phyloP scores from a whole-genome alignment of 306 rosid genomes.

The Cicer chorassanicum region DNA sequence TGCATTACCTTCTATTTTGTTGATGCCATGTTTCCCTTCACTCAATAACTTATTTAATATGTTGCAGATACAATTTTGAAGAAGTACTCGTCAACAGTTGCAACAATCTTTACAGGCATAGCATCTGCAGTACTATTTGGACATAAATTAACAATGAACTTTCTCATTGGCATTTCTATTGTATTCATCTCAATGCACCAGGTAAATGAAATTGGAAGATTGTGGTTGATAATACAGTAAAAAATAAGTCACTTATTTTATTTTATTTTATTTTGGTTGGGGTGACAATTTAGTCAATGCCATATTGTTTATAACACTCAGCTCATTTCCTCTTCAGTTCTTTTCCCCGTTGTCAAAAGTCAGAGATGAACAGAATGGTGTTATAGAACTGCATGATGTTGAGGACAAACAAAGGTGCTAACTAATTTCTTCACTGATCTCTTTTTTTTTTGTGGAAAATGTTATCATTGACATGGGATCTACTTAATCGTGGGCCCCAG shows the following conservation, averaged over 20 bases:
- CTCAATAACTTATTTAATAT: slow-evolving; percentile 41
- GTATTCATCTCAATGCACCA: slow-evolving; percentile 99
- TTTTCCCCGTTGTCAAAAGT: slow-evolving; percentile 86
- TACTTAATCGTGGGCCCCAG: slow-evolving; percentile 6
- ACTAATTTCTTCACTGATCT: slow-evolving; percentile 43
- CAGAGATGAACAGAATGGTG: slow-evolving; percentile 80
- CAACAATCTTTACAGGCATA: slow-evolving; percentile 98
- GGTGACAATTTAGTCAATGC: neutral
- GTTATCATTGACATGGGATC: neutral
- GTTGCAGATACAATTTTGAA: slow-evolving; percentile 93
- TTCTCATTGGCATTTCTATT: slow-evolving; percentile 90
- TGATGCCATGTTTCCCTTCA: slow-evolving; percentile 13
- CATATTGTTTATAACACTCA: slow-evolving; percentile 22
- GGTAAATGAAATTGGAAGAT: slow-evolving; percentile 56
- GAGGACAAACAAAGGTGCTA: slow-evolving; percentile 71
- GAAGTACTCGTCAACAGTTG: slow-evolving; percentile 97
- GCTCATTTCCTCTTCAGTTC: slow-evolving; percentile 62
- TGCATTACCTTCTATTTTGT: slow-evolving; percentile 28
- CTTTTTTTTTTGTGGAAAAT: neutral
- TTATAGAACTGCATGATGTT: slow-evolving; percentile 69
- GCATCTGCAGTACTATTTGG: slow-evolving; percentile 94
- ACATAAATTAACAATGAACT: slow-evolving; percentile 90
- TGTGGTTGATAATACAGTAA: slow-evolving; percentile 24
- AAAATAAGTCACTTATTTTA: neutral
- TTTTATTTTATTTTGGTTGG: no score